Conservation (phyloP, 2,329 filamentous ascomycete genomes). For the Penicillium psychrosexuale region DNA sequence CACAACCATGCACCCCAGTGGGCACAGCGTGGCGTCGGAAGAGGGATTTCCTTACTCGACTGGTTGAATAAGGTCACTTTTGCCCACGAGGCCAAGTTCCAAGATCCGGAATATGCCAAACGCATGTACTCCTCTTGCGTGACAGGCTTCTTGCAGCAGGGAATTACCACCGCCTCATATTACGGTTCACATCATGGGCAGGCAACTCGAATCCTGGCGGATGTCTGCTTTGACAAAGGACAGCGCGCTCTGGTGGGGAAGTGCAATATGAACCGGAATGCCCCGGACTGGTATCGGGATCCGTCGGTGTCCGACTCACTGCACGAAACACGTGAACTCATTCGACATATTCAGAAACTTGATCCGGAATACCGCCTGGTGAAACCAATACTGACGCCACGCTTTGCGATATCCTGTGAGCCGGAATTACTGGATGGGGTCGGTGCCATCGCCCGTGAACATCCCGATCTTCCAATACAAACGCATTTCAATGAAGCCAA, state of each 20-base stretch:
- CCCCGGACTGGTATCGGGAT: slow-evolving; percentile 55
- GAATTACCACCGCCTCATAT: slow-evolving; percentile 38
- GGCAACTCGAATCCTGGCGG: slow-evolving; percentile 33
- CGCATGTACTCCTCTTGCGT: slow-evolving; percentile 54
- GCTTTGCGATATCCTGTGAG: slow-evolving; percentile 62
- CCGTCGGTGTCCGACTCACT: slow-evolving; percentile 48
- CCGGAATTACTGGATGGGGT: slow-evolving; percentile 54
- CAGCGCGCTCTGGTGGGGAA: slow-evolving; percentile 39
- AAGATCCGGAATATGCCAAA: slow-evolving; percentile 52
- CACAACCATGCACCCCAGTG: slow-evolving; percentile 65
- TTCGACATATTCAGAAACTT: slow-evolving; percentile 48
- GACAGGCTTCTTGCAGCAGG: slow-evolving; percentile 57
- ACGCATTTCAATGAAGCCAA: slow-evolving; percentile 66
- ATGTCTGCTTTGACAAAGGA: slow-evolving; percentile 31
- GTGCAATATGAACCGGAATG: slow-evolving; percentile 39
- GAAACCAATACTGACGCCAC: slow-evolving; percentile 54
- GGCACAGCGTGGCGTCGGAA: slow-evolving; percentile 46
- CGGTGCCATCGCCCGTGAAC: slow-evolving; percentile 50
- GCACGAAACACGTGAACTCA: slow-evolving; percentile 49
- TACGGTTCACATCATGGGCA: slow-evolving; percentile 34
- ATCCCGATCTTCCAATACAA: slow-evolving; percentile 57
- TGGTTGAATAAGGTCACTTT: slow-evolving; percentile 66
- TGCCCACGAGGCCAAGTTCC: slow-evolving; percentile 61
- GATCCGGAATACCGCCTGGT: slow-evolving; percentile 48
- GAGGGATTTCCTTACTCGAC: slow-evolving; percentile 48